Base-by-base conservation (phyloP, 2,329 filamentous ascomycete species). In the Pleoardoris graminearum region DNA sequence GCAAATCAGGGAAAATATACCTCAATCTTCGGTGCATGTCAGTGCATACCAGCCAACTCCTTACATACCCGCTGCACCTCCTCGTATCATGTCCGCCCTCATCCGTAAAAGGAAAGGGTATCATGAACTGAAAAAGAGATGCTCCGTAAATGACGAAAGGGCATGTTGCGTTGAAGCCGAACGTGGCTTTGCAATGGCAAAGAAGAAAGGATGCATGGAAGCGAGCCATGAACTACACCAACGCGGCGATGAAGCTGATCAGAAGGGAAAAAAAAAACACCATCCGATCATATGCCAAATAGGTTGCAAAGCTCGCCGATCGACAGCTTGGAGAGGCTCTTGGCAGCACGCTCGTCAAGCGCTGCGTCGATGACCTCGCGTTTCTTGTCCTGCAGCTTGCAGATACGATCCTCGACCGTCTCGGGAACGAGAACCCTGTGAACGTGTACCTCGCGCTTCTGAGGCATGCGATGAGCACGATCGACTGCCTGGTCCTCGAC, bases 401-500 rank as follows among this genome's bases (percentile, higher is more conserved):
- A 77, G 58, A 97, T 96, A 7, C 91, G 85, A 67, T 96, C 91
- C 71, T 97, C 92, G 1, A 97, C 89, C 0, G 92, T 96, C 5
- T 84, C 81, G 61, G 85, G 72, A 7, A 93, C 84, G 3, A 96
- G 76, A 21, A 96, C 82, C 3, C 90, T 86, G 69, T 96, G 91
- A 1, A 97, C 87, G 50, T 85, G 81, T 4, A 96, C 92, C 7
- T 85, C 77, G 3, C 81, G 80, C 59, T 80, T 76, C 75, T 97
- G 92, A 0, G 91, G 91, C 61, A 96, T 92, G 8, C 92, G 88
- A 72, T 96, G 88, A 2, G 91, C 90, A 19, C 92, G 88, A 70
- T 96, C 92, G 45, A 96, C 87, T 3, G 92, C 92, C 74, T 97
- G 92, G 73, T 91, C 90, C 75, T 96, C 92, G 43, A 95, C 88